These are phyloP conservation scores for Pseudogymnoascus pannorum DNA, from an alignment of 2,329 filamentous ascomycete species.

Conservation along the genomic window DNA sequence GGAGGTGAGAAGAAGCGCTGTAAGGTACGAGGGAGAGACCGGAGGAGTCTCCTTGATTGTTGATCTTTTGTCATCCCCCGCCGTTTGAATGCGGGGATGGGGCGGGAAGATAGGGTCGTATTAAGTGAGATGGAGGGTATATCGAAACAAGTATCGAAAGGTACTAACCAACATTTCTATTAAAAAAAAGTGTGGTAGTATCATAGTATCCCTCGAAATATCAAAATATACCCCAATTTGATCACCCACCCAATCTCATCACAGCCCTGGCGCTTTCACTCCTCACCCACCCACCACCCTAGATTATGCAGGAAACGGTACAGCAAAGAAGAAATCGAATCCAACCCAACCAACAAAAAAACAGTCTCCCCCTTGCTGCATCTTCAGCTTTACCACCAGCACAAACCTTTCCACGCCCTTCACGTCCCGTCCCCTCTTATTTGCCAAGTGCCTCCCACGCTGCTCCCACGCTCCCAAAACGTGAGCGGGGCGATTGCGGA, in stretches of 20 bases:
- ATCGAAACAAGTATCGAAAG: not conserved
- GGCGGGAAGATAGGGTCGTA: not conserved
- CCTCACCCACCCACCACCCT: not conserved
- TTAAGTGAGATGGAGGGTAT: not conserved
- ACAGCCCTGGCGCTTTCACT: not conserved
- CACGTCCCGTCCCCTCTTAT: not conserved
- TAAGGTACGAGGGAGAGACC: not conserved
- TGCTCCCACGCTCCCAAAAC: not conserved
- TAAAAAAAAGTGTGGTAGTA: not conserved
- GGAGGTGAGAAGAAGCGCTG: not conserved
- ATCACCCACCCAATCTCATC: not conserved
- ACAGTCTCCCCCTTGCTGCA: not conserved
- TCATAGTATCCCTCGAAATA: not conserved
- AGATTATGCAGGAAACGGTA: not conserved
- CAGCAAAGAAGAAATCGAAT: not conserved
- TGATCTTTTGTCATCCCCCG: not conserved
- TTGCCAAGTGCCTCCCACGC: not conserved
- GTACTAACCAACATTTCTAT: not conserved
- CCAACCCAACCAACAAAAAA: not conserved
- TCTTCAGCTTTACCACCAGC: not conserved
- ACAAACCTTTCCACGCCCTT: not conserved
- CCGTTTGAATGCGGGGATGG: not conserved
- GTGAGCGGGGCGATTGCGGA: not conserved
- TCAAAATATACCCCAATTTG: not conserved
- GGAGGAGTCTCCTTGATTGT: not conserved